Percentiles rank a stretch among this genome's conserved stretches.
Conservation (phyloP, 169 alveolate species). For the Plasmodium sp. region DNA sequence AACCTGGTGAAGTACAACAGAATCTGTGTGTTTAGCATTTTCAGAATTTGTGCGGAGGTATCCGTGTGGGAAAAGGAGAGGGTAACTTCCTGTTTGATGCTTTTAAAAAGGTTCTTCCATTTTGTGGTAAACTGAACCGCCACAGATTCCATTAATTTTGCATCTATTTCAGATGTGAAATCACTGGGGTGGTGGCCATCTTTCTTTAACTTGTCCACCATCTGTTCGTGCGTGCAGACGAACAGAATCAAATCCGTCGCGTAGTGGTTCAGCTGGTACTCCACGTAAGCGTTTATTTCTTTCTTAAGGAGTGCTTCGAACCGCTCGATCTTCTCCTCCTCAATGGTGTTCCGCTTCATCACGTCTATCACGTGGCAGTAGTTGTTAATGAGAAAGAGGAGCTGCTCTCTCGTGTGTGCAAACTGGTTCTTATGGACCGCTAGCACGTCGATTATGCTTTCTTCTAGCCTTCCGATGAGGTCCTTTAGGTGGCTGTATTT, state of each 20-base stretch:
- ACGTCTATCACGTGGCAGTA: constrained; percentile 27
- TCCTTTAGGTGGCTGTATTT: constrained; percentile 9
- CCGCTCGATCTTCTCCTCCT: constrained; percentile 12
- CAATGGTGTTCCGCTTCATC: constrained; percentile 1
- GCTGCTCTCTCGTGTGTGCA: constrained; percentile 1
- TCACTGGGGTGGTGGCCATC: constrained; percentile 5
- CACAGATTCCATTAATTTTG: constrained; percentile 31
- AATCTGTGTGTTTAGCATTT: constrained; percentile 36
- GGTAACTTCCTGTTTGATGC: constrained; percentile 15
- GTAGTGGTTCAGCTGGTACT: constrained; percentile 19
- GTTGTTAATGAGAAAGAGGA: constrained; percentile 38
- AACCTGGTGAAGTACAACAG: constrained; percentile 58
- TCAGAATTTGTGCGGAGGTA: constrained; percentile 23
- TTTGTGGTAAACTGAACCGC: constrained; percentile 31
- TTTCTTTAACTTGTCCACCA: background rate
- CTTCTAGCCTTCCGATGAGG: constrained; percentile 17
- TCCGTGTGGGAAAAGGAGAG: constrained; percentile 42
- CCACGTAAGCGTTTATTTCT: constrained; percentile 20
- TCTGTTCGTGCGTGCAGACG: constrained; percentile 47
- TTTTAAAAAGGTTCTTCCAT: constrained; percentile 38
- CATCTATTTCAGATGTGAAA: constrained; percentile 75
- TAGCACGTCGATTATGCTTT: background rate
- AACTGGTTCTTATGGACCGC: background rate
- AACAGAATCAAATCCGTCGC: constrained; percentile 28
- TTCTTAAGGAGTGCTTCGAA: constrained; percentile 25